These are phyloP conservation scores for Nephelium lappaceum DNA, from an alignment of 345 rosid species.

Conservation along the genomic window DNA sequence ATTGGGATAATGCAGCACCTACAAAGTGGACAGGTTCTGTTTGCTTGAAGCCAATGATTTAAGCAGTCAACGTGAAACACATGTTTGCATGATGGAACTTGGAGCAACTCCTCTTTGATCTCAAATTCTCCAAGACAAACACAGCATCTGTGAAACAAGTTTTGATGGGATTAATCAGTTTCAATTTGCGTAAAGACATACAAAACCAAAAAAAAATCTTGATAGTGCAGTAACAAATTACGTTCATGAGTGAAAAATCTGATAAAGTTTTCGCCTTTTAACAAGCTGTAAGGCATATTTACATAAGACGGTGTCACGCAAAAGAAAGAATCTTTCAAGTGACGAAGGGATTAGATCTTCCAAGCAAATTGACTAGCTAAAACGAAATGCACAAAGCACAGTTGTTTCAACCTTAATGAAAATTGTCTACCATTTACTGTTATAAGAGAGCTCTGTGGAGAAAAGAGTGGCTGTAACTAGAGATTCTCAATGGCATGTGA, in stretches of 20 bases:
- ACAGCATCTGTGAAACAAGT: constrained; percentile 61
- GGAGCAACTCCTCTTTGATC: constrained; percentile 80
- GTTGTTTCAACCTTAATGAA: background rate
- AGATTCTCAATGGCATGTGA: constrained; percentile 22
- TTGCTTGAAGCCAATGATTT: constrained; percentile 76
- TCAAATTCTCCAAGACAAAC: constrained; percentile 94
- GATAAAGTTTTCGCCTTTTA: too few species aligned
- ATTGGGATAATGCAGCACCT: constrained; percentile 58
- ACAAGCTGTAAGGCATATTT: too few species aligned
- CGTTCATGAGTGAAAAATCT: background rate
- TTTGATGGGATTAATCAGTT: background rate
- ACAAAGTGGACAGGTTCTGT: constrained; percentile 92
- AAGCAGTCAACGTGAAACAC: constrained; percentile 89
- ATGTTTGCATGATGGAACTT: constrained; percentile 85
- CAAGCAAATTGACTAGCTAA: background rate
- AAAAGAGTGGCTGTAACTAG: constrained; percentile 29
- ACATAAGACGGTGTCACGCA: background rate
- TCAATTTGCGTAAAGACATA: background rate
- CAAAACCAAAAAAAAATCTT: background rate
- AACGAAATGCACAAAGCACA: background rate
- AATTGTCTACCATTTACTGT: background rate
- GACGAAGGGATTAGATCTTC: background rate
- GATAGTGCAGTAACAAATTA: background rate
- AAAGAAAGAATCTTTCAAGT: background rate
- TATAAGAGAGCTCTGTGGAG: background rate